These are phyloP conservation scores for Chrysoporthe cubensis DNA, from an alignment of 2,329 filamentous ascomycete genomes.

Conservation along the genomic window DNA sequence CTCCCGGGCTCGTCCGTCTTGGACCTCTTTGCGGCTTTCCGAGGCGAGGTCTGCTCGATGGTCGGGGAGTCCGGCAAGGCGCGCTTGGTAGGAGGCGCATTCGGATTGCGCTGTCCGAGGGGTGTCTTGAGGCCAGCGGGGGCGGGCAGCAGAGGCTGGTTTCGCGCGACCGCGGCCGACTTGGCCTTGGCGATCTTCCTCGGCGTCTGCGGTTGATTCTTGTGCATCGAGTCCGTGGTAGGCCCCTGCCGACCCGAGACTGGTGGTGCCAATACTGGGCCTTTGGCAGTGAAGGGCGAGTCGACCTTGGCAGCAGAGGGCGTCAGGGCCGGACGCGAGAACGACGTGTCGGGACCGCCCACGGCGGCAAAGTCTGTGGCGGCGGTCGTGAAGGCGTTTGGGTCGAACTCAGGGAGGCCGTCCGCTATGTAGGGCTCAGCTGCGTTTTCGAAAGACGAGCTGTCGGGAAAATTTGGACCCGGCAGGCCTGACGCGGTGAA, in stretches of 20 bases:
- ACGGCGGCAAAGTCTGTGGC: slow-evolving; percentile 21
- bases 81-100: slow-evolving; percentile 23
- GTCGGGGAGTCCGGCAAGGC: slow-evolving; percentile 25
- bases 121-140: slow-evolving; percentile 26
- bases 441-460: slow-evolving; percentile 18
- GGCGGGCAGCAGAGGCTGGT: slow-evolving; percentile 24
- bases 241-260: slow-evolving; percentile 13
- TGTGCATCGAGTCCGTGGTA: slow-evolving; percentile 28
- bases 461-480: slow-evolving; percentile 17
- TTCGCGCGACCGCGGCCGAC: slow-evolving; percentile 19
- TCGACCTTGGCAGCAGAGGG: slow-evolving; percentile 20
- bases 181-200: slow-evolving; percentile 25
- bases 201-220: slow-evolving; percentile 27
- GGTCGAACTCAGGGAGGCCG: slow-evolving; percentile 18
- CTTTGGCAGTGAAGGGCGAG: slow-evolving; percentile 26
- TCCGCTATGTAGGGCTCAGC: slow-evolving; percentile 21
- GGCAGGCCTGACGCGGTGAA: slow-evolving; percentile 15
- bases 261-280: slow-evolving; percentile 26
- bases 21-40: slow-evolving; percentile 26
- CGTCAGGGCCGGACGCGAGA: slow-evolving; percentile 21
- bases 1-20: slow-evolving; percentile 28
- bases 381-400: slow-evolving; percentile 9
- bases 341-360: slow-evolving; percentile 23
- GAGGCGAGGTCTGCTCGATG: slow-evolving; percentile 25
- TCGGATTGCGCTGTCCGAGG: slow-evolving; percentile 25